A percentile compares a stretch with the other conserved stretches of the same genome.
phyloP scores from a whole-genome alignment of 2,329 filamentous ascomycete species.

The Sclerotinia spermophila region DNA sequence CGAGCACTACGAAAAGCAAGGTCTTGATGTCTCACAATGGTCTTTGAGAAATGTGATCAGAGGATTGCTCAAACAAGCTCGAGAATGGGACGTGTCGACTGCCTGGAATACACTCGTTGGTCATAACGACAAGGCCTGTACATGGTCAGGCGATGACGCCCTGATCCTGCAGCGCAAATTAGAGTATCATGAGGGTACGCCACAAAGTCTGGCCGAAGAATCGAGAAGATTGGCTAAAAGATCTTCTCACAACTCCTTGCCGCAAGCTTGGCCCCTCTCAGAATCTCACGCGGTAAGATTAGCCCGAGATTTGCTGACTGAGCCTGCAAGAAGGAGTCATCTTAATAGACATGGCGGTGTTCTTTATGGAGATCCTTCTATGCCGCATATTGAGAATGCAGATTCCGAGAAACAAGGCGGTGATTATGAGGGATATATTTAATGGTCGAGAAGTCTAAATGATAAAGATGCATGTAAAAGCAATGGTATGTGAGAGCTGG shows the following conservation, averaged over 20 bases:
- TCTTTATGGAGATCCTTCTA: neutral
- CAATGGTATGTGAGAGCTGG: neutral
- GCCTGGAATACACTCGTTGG: slow-evolving; percentile 25
- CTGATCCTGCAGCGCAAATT: slow-evolving; percentile 24
- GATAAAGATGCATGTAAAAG: neutral
- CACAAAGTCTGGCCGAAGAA: slow-evolving; percentile 13
- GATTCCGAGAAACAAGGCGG: neutral
- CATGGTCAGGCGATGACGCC: slow-evolving; percentile 24
- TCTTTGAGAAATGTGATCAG: slow-evolving; percentile 26
- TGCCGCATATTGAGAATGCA: too few species aligned
- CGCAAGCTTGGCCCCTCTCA: neutral
- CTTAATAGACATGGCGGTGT: neutral
- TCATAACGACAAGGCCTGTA: slow-evolving; percentile 18
- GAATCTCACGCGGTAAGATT: neutral
- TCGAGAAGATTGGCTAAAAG: slow-evolving; percentile 18
- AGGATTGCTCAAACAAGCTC: slow-evolving; percentile 27
- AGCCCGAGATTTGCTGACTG: neutral
- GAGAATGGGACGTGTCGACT: slow-evolving; percentile 22
- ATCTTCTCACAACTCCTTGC: neutral
- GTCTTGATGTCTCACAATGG: slow-evolving; percentile 21
- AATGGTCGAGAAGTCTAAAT: neutral
- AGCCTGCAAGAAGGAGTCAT: neutral
- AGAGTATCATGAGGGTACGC: slow-evolving; percentile 25
- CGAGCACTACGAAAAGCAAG: slow-evolving; percentile 30
- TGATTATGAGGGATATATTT: neutral